Evolutionary conservation across 164 flowering plant species (phyloP).

Genomic region (Magnolia sinica): DNA sequence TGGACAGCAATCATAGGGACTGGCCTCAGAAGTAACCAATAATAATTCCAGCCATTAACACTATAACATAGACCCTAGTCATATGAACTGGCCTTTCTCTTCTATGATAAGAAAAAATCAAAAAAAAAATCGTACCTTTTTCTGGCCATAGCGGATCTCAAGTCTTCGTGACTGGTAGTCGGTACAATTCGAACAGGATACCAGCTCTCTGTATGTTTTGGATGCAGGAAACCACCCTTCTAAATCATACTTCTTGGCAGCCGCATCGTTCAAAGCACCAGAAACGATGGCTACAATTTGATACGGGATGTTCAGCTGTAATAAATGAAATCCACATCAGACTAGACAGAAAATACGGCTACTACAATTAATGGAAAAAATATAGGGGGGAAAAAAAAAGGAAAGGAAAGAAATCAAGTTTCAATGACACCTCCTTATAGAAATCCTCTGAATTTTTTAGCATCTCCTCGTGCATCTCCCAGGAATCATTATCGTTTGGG

Average conservation of each 20-base stretch:
- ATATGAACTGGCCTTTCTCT: no score
- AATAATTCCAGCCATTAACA: no score
- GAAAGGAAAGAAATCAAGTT: background rate
- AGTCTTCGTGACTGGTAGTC: slow-evolving; percentile 86
- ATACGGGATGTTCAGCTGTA: slow-evolving; percentile 80
- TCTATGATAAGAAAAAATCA: background rate
- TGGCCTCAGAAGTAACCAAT: no score
- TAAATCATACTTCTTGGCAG: slow-evolving; percentile 94
- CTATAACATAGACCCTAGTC: no score
- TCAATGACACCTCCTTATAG: slow-evolving; percentile 56
- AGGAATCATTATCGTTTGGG: slow-evolving; percentile 74
- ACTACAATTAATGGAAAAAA: background rate
- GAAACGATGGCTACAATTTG: slow-evolving; percentile 86
- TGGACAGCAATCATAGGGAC: no score
- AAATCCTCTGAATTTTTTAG: slow-evolving; percentile 77
- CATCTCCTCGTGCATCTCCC: slow-evolving; percentile 91
- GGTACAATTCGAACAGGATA: slow-evolving; percentile 93
- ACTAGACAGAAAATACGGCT: background rate
- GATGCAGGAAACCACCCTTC: slow-evolving; percentile 98
- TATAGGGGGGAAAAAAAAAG: no score
- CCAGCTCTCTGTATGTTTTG: slow-evolving; percentile 81
- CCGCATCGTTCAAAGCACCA: slow-evolving; percentile 95
- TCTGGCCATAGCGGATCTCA: slow-evolving; percentile 88
- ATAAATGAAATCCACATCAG: slow-evolving; percentile 1
- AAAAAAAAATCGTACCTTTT: slow-evolving; percentile 47